Percentiles rank a stretch among this genome's conserved stretches.
phyloP scores from a whole-genome alignment of 345 rosid species.

The Litchi chinensis region DNA sequence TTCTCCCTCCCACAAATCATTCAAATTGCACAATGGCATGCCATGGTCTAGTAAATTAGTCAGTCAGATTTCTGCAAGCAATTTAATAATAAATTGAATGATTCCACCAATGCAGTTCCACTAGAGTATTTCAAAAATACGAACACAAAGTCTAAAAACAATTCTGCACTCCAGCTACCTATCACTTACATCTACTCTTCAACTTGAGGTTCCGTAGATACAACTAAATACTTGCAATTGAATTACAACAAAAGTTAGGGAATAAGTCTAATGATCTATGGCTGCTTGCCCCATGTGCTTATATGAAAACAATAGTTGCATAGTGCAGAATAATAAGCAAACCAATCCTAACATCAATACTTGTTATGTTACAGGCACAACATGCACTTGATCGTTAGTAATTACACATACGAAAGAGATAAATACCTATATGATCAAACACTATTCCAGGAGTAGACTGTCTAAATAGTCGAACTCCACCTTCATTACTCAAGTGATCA shows the following conservation, averaged over 20 bases:
- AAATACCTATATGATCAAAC: conserved; percentile 62
- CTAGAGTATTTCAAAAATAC: neutral
- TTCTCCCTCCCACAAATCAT: neutral
- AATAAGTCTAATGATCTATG: neutral
- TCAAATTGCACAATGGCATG: neutral
- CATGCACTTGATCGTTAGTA: too few relatives aligned
- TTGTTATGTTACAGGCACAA: neutral
- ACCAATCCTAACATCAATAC: neutral
- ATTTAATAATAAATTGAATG: neutral
- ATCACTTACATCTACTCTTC: neutral
- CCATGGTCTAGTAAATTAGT: neutral
- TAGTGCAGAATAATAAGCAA: neutral
- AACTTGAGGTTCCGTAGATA: neutral
- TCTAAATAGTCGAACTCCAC: conserved; percentile 73
- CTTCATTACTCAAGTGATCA: conserved; percentile 37
- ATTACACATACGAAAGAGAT: neutral
- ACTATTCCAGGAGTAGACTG: conserved; percentile 65
- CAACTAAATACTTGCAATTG: neutral
- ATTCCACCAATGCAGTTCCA: conserved; percentile 6
- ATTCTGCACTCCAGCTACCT: neutral
- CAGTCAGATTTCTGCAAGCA: neutral
- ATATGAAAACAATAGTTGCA: neutral
- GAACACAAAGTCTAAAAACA: neutral
- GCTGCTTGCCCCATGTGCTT: neutral
- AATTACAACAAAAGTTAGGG: neutral